Evolutionary conservation across 768 basidiomycete species (phyloP), one percentile per base, ranked within the genome.

Genomic region (Macrolepiota fuliginosa): DNA sequence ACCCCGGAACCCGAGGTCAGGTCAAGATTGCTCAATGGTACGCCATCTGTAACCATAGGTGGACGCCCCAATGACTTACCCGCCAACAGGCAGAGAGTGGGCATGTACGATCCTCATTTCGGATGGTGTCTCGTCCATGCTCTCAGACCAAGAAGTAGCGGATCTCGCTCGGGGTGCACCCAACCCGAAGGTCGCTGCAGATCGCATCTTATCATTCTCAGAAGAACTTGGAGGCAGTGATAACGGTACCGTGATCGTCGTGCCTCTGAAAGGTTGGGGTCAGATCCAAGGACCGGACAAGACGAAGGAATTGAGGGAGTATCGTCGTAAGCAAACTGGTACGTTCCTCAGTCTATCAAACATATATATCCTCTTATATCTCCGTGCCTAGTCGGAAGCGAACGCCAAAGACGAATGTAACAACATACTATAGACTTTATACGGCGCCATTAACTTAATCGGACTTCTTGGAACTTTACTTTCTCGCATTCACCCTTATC

Each of bases 201-300:
- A 89, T 32, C 81, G 82, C 13, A 94, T 98, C 46, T 76, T 98
- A 5, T 75, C 86, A 22, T 98, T 94, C 69, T 89, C 93, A 1
- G 91, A 98, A 74, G 92, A 95, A 63, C 75, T 95, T 50, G 88
- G 88, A 36, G 89, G 91, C 35, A 89, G 92, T 64, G 97, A 99
- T 71, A 99, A 99, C 71, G 86, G 90, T 42, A 97, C 94, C 1
- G 91, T 84, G 10, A 83, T 99, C 45, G 92, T 98, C 13, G 84
- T 98, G 9, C 97, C 97, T 5, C 82, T 98, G 7, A 85, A 89
- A 7, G 96, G 96, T 17, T 99, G 97, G 96, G 92, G 91, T 2
- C 83, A 86, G 63, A 80, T 91, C 1, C 79, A 77, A 24, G 96
- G 94, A 0, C 83, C 85, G 24, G 96, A 98, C 69, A 81, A 80